Evolutionary conservation across 2,329 filamentous ascomycete genomes (phyloP).

Genomic region (Aspergillus udagawae): DNA sequence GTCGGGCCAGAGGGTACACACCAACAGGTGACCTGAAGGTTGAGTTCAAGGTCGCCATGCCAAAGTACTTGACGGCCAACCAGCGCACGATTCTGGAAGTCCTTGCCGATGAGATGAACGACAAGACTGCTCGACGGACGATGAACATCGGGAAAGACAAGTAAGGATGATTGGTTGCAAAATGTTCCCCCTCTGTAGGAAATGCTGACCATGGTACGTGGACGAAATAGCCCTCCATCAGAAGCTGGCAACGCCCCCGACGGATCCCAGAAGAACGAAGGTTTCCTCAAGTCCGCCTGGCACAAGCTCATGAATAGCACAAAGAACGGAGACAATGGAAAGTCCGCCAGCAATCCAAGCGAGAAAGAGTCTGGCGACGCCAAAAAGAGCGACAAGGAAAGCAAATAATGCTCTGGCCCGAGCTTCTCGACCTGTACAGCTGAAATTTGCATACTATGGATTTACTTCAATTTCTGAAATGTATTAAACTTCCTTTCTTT

Average conservation of each 20-base stretch:
- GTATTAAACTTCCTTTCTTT: constrained; percentile 27
- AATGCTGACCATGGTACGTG: constrained; percentile 4
- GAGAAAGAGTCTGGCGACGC: constrained; percentile 23
- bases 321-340: constrained; percentile 18
- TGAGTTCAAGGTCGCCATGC: constrained; percentile 93
- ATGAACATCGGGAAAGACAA: constrained; percentile 70
- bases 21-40: constrained; percentile 79
- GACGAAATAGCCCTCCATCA: constrained; percentile 17
- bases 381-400: constrained; percentile 17
- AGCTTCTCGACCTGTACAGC: constrained; percentile 22
- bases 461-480: constrained; percentile 11
- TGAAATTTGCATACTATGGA: constrained; percentile 9
- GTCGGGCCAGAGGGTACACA: constrained; percentile 51
- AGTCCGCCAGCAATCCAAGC: constrained; percentile 28
- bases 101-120: constrained; percentile 91
- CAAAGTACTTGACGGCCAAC: constrained; percentile 86
- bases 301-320: constrained; percentile 79
- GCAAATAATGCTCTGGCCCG: constrained; percentile 35
- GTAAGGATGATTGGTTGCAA: constrained; percentile 39
- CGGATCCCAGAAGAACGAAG: constrained; percentile 69
- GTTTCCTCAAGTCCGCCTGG: constrained; percentile 91
- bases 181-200: neutral
- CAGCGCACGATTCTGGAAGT: constrained; percentile 92
- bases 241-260: constrained; percentile 10
- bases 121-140: constrained; percentile 84